phyloP scores from a whole-genome alignment of 768 basidiomycete genomes.

The Rhizopogon roseolus region DNA sequence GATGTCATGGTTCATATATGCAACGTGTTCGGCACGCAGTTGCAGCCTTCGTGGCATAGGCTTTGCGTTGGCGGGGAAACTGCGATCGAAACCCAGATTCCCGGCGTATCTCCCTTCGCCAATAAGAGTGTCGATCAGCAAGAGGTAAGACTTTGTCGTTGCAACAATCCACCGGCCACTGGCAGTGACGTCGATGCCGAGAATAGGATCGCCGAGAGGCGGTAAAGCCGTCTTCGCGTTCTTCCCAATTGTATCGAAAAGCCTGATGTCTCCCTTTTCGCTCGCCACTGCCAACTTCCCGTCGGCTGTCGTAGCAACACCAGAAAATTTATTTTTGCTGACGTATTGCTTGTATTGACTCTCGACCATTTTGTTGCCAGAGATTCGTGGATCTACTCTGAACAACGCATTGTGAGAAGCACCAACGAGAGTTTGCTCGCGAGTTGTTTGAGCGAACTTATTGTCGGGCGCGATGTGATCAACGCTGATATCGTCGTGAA shows the following conservation, averaged over 20 bases:
- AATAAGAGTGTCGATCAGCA: slow-evolving; percentile 93
- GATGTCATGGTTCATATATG: slow-evolving; percentile 87
- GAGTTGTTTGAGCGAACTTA: slow-evolving; percentile 93
- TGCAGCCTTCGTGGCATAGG: slow-evolving; percentile 87
- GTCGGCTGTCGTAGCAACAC: slow-evolving; percentile 78
- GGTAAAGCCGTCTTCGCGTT: slow-evolving; percentile 98
- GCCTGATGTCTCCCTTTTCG: slow-evolving; percentile 92
- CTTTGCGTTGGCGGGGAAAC: slow-evolving; percentile 92
- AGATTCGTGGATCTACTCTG: slow-evolving; percentile 94
- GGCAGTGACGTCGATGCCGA: slow-evolving; percentile 91
- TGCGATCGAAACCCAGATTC: slow-evolving; percentile 84
- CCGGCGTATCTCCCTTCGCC: slow-evolving; percentile 85
- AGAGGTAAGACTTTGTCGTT: slow-evolving; percentile 89
- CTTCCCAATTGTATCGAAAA: slow-evolving; percentile 96
- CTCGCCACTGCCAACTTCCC: slow-evolving; percentile 92
- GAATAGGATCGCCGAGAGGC: slow-evolving; percentile 90
- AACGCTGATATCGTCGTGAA: slow-evolving; percentile 85
- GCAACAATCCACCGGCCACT: slow-evolving; percentile 94
- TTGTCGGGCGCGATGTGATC: slow-evolving; percentile 87
- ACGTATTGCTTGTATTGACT: slow-evolving; percentile 95
- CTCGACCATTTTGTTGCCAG: slow-evolving; percentile 90
- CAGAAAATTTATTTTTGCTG: slow-evolving; percentile 93
- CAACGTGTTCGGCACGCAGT: slow-evolving; percentile 86
- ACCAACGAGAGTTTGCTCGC: slow-evolving; percentile 90
- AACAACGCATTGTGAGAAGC: slow-evolving; percentile 93